A percentile compares a stretch with the other conserved stretches of the same genome.
phyloP scores from a whole-genome alignment of 2,329 filamentous ascomycete genomes.

The Epichloe brachyelytri region DNA sequence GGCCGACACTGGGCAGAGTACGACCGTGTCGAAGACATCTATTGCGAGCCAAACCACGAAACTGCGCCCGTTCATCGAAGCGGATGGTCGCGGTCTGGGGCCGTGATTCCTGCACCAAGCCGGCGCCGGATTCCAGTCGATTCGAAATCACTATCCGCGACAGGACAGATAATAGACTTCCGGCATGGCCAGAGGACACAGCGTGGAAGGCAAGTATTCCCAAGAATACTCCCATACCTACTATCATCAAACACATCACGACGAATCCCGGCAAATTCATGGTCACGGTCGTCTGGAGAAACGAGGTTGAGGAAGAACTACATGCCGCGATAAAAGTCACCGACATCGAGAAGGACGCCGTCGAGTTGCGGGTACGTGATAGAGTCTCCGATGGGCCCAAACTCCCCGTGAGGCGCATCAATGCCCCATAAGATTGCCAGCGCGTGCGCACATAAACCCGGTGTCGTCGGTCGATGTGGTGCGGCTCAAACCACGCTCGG shows the following conservation, averaged over 20 bases:
- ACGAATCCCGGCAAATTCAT: not conserved
- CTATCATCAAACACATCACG: not conserved
- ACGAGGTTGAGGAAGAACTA: not conserved
- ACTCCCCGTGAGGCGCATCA: not conserved
- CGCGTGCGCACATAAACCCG: too few species aligned
- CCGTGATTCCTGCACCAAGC: not conserved
- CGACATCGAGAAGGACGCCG: not conserved
- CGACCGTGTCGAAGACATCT: too few species aligned
- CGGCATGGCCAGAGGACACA: not conserved
- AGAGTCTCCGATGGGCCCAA: not conserved
- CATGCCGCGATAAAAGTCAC: not conserved
- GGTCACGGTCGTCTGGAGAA: not conserved
- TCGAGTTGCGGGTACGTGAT: not conserved
- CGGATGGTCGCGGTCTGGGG: not conserved
- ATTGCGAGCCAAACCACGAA: not conserved
- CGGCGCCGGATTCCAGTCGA: not conserved
- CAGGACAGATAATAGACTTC: slow-evolving; percentile 1
- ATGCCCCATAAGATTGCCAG: not conserved
- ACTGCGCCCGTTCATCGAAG: not conserved
- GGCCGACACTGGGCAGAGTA: too few species aligned
- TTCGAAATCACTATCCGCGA: not conserved
- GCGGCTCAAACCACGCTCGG: not conserved
- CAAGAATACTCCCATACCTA: not conserved
- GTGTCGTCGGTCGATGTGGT: not conserved
- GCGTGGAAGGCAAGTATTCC: not conserved